Conservation (phyloP, 73 alveolate species). For the Tetrahymena elliotti region DNA sequence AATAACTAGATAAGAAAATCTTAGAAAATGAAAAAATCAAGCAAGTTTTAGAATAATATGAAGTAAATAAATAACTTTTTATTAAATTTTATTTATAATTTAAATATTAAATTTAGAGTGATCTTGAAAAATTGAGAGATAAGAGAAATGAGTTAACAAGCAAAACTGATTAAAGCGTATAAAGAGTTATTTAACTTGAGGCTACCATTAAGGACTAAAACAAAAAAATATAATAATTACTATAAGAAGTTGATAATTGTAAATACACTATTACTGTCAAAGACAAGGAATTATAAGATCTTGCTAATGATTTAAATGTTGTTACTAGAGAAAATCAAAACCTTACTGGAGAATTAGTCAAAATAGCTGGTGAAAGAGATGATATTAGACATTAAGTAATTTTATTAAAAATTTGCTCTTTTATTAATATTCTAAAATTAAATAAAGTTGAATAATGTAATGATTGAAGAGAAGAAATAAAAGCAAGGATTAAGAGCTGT, state of each 20-base stretch:
- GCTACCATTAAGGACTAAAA: slow-evolving; percentile 5
- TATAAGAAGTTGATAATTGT: slow-evolving; percentile 15
- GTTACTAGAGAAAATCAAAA: slow-evolving; percentile 20
- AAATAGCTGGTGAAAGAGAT: slow-evolving; percentile 26
- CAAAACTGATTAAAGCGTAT: slow-evolving; percentile 16
- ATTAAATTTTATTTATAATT: background rate
- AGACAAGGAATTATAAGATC: slow-evolving; percentile 29
- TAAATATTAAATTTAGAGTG: background rate
- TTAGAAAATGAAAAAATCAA: background rate
- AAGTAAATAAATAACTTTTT: background rate
- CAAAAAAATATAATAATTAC: slow-evolving; percentile 9
- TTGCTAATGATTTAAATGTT: slow-evolving; percentile 6
- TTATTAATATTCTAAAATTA: no score
- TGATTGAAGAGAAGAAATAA: slow-evolving; percentile 17
- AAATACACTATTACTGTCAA: slow-evolving; percentile 24
- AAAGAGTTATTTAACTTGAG: slow-evolving; percentile 27
- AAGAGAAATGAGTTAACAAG: slow-evolving; percentile 12
- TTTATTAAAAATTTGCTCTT: background rate
- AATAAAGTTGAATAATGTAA: background rate
- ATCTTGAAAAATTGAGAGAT: slow-evolving; percentile 9
- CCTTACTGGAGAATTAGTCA: slow-evolving; percentile 12
- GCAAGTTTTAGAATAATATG: background rate
- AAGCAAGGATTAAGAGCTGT: slow-evolving; percentile 10
- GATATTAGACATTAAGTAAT: slow-evolving; percentile 5
- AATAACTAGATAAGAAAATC: slow-evolving; percentile 12